Base-by-base conservation (phyloP, 495 filamentous ascomycete genomes). In the Platismatia glauca region DNA sequence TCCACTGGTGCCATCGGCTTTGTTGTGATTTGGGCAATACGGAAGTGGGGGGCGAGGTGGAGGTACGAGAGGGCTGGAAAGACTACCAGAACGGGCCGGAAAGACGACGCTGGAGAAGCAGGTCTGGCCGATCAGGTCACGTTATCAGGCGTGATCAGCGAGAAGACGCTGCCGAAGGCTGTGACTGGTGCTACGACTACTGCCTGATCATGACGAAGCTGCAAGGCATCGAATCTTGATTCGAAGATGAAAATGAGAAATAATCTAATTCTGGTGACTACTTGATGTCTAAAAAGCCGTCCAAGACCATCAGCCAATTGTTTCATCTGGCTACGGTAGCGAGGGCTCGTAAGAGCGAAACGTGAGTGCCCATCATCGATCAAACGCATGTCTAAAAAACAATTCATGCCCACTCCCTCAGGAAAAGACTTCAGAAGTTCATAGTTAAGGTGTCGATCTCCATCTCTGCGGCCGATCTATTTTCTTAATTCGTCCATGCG, bases 31-130 rank as follows among this genome's bases (percentile, higher is more conserved):
- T 24, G 56, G 29, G 35, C 46, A 16, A 29, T 61, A 5, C 58
- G 22, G 18, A 50, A 18, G 37, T 34, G 50, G 29, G 62, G 66
- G 9, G 58, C 64, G 62, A 41, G 33, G 52, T 64, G 66, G 66
- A 64, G 62, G 34, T 20, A 33, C 35, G 44, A 59, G 50, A 60
- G 65, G 46, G 52, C 18, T 3, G 57, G 33, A 16, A 65, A 50
- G 48, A 52, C n/a, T 13, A 41, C 35, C 9, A 22, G 20, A 52
- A 2, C 39, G n/a, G 34, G 39, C 34, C 2, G 43, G 22, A 7
- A 11, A 16, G 29, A 58, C 22, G 46, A 59, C 13, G 22, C 7
- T 46, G 57, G 39, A 58, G 39, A 34, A 29, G 29, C 29, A 15
- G 57, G 57, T 44, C 39, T 33, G 39, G 16, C 34, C 1, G 27